phyloP scores from a whole-genome alignment of 2,329 filamentous ascomycete genomes.

The Fusarium sp. region DNA sequence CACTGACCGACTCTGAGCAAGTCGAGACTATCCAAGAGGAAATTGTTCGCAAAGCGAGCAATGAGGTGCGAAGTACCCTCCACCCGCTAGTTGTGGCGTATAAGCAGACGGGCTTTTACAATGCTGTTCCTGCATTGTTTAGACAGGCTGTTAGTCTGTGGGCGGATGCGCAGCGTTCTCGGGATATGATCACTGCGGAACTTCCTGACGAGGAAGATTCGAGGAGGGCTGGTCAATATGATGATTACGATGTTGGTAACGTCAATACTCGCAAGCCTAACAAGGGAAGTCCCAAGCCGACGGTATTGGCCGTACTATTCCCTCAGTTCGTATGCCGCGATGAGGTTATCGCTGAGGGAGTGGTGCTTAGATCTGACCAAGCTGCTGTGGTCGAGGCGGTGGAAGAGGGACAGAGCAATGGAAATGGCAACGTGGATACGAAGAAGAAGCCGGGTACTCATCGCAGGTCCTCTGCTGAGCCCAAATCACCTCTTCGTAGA shows the following conservation, averaged over 20 bases:
- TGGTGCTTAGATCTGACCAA: conserved; percentile 45
- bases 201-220: conserved; percentile 41
- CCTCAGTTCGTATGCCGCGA: conserved; percentile 45
- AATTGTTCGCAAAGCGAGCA: conserved; percentile 46
- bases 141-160: conserved; percentile 45
- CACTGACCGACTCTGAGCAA: conserved; percentile 38
- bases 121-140: conserved; percentile 43
- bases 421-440: conserved; percentile 19
- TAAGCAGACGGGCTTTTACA: conserved; percentile 45
- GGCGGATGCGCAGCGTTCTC: conserved; percentile 44
- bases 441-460: conserved; percentile 26
- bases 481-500: conserved; percentile 27
- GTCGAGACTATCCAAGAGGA: conserved; percentile 39
- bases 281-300: conserved; percentile 17
- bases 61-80: conserved; percentile 38
- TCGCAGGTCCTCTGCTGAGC: conserved; percentile 29
- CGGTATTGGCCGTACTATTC: conserved; percentile 40
- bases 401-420: conserved; percentile 27
- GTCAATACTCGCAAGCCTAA: conserved; percentile 9
- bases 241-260: conserved; percentile 35
- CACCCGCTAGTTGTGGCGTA: conserved; percentile 40
- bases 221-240: conserved; percentile 33
- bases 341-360: conserved; percentile 43
- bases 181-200: conserved; percentile 45
- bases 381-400: conserved; percentile 29